Conservation (phyloP, 768 basidiomycete genomes). For the Serendipita sp. region DNA sequence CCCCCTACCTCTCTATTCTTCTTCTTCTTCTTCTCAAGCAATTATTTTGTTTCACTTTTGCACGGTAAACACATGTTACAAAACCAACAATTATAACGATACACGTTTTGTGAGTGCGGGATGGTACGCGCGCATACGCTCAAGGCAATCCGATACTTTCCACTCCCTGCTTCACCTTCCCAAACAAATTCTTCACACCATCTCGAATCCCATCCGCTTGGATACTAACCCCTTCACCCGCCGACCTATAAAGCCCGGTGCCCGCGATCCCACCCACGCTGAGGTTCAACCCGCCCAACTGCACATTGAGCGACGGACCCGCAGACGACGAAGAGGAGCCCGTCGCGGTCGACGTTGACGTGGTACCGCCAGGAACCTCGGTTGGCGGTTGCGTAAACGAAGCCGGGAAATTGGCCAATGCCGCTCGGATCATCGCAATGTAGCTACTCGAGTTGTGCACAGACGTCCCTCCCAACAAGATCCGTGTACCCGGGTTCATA, state of each 20-base stretch:
- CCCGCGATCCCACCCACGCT: constrained; percentile 80
- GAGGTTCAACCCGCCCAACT: constrained; percentile 83
- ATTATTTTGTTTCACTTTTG: not conserved
- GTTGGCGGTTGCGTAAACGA: constrained; percentile 62
- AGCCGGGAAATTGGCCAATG: constrained; percentile 43
- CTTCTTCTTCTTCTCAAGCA: not conserved
- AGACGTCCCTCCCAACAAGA: constrained; percentile 86
- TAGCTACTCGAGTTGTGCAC: constrained; percentile 86
- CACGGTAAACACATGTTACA: not conserved
- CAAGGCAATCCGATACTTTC: constrained; percentile 18
- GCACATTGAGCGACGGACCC: constrained; percentile 65
- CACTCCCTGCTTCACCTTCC: constrained; percentile 74
- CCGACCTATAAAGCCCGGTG: constrained; percentile 72
- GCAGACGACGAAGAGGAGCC: constrained; percentile 28
- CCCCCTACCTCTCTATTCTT: too few species aligned
- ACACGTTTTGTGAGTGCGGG: not conserved
- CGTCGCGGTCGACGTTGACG: constrained; percentile 10
- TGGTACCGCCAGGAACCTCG: constrained; percentile 39
- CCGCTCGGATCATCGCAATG: constrained; percentile 73
- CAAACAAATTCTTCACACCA: constrained; percentile 74
- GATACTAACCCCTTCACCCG: constrained; percentile 47
- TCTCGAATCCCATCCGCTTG: constrained; percentile 83
- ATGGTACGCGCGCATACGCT: not conserved
- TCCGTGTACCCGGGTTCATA: constrained; percentile 45
- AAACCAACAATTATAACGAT: not conserved